Evolutionary conservation across 164 flowering plant genomes (phyloP), one percentile per base, ranked within the genome.

Genomic region (Vitis riparia): DNA sequence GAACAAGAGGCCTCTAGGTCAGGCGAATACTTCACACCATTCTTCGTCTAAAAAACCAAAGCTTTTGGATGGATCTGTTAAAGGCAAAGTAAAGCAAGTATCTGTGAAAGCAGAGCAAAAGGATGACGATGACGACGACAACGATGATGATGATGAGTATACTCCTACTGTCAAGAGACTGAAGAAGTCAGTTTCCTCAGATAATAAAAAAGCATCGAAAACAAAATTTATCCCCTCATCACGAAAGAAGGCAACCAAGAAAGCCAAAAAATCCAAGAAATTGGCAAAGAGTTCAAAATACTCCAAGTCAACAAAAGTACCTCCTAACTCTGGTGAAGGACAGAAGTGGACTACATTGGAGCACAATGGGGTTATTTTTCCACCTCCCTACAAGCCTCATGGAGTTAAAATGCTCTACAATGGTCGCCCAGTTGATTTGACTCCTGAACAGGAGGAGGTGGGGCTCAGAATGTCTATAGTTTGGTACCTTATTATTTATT

Each of bases 361-460:
- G 72, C 99, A 96, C 80, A 93, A 73, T 78, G 99, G 99, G 79
- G 98, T 96, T 44, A 96, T 96, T 67, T 93, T 96, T 68, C 98
- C 99, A 11, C 97, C 99, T 71, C 91, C 91, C 19, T 96, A 93
- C 83, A 82, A 82, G 76, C 88, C 97, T 70, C 99, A 96, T 79
- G 94, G 92, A 13, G 80, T 96, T 51, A 93, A 89, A 86, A 93
- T 96, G 87, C 89, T 89, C 19, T 93, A 96, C 81, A 88, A 93
- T 57, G 91, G 92, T 63, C 82, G 86, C 76, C 88, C 89, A 19
- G 88, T 96, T 74, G 88, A 89, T 74, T 77, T 96, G 72, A 93
- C 93, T 73, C 92, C 97, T 32, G 95, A 82, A 74, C 97, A 96
- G 73, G 99, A 96, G 79, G 99, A 96, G 94, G 99, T 96, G 55